These are phyloP conservation scores for Wallacemonas sp. DNA, from an alignment of 208 protist species.

Conservation along the genomic window DNA sequence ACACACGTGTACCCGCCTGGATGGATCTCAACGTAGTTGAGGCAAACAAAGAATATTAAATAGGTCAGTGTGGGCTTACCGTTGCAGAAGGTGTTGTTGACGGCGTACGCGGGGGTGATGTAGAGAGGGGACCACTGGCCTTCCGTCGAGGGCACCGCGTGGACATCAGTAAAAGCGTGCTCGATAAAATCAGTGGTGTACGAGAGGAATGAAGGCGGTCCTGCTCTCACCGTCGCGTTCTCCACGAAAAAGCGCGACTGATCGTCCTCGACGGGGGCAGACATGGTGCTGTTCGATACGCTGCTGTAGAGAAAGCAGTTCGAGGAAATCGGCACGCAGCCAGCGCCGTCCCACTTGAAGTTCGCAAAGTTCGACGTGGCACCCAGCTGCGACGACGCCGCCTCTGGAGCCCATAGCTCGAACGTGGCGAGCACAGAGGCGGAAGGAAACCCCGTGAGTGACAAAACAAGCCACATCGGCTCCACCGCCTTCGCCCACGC, in stretches of 20 bases:
- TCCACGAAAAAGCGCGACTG: neutral
- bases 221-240: neutral
- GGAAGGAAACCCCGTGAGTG: conserved; percentile 3
- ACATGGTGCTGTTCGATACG: conserved; percentile 12
- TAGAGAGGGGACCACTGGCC: conserved; percentile 12
- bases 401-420: conserved; percentile 23
- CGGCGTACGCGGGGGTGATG: neutral
- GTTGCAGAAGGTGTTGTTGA: neutral
- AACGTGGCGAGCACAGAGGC: conserved; percentile 4
- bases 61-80: conserved; percentile 1
- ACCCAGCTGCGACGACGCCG: too few species aligned
- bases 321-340: conserved; percentile 2
- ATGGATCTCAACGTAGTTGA: neutral
- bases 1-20: neutral
- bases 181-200: conserved; percentile 13
- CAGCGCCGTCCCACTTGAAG: conserved; percentile 11
- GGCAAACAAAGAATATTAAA: conserved; percentile 26
- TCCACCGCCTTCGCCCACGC: neutral
- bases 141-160: neutral
- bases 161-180: neutral
- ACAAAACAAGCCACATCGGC: conserved; percentile 9
- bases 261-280: neutral
- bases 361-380: too few species aligned
- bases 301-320: conserved; percentile 17
- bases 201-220: neutral